A percentile compares a stretch with the other conserved stretches of the same genome.
Evolutionary conservation across 2,329 filamentous ascomycete genomes (phyloP).

Genomic region (Neonectria ditissima): DNA sequence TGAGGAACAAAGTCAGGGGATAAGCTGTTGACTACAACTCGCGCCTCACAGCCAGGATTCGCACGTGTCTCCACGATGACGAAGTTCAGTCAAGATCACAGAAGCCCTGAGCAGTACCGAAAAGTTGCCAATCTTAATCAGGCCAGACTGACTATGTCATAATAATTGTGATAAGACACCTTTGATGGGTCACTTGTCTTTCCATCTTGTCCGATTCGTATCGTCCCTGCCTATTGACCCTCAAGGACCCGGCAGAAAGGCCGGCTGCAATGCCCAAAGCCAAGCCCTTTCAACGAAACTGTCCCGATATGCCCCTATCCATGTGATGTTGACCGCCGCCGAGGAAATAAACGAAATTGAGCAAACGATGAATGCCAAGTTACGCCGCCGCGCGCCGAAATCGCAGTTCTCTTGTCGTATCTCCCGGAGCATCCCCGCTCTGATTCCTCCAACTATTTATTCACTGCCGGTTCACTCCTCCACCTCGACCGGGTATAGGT

Average conservation of each 20-base stretch:
- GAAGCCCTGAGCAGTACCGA: no score
- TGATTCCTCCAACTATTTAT: not conserved
- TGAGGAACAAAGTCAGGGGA: no score
- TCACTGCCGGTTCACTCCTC: slow-evolving; percentile 37
- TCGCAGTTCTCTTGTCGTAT: slow-evolving; percentile 37
- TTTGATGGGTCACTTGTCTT: not conserved
- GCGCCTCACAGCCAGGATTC: no score
- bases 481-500: slow-evolving; percentile 80
- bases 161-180: not conserved
- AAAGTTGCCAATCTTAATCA: not conserved
- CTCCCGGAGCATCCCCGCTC: slow-evolving; percentile 20
- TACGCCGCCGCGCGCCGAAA: slow-evolving; percentile 45
- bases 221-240: not conserved
- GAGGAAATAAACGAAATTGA: slow-evolving; percentile 40
- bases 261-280: slow-evolving; percentile 12
- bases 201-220: not conserved
- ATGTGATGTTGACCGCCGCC: slow-evolving; percentile 41
- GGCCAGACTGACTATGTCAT: slow-evolving; percentile 1
- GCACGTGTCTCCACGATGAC: not conserved
- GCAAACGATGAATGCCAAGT: slow-evolving; percentile 42
- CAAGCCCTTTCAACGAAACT: slow-evolving; percentile 15
- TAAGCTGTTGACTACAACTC: no score
- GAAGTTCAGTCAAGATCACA: not conserved
- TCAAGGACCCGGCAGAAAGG: slow-evolving; percentile 3
- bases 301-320: slow-evolving; percentile 26